Evolutionary conservation across 768 basidiomycete species (phyloP).

Genomic region (Scleroderma bovista): DNA sequence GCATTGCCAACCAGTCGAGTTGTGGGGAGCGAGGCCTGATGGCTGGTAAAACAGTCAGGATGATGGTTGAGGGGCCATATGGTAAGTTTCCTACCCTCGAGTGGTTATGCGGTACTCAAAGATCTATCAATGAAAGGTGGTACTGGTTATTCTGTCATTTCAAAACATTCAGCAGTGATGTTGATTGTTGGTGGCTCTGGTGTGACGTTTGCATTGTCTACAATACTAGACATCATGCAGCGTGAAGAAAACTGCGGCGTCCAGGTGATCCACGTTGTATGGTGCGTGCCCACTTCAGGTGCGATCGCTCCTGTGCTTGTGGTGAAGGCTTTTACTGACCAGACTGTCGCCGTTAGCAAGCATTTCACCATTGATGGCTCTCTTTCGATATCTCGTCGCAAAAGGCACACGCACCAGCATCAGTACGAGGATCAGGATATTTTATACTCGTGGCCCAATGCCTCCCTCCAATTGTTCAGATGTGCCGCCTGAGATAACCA

Average conservation of each 20-base stretch:
- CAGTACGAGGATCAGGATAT: too few species aligned
- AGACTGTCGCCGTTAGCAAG: too few species aligned
- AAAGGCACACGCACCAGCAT: too few species aligned
- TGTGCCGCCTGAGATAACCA: conserved; percentile 34
- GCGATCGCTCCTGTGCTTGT: neutral
- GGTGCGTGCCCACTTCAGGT: conserved; percentile 55
- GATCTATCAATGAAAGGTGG: too few species aligned
- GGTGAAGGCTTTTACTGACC: too few species aligned
- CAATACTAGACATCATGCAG: conserved; percentile 57
- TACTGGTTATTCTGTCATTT: conserved; percentile 14
- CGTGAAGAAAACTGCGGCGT: conserved; percentile 44
- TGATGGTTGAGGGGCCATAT: conserved; percentile 54
- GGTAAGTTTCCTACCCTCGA: conserved; percentile 32
- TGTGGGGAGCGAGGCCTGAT: conserved; percentile 26
- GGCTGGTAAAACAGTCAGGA: conserved; percentile 25
- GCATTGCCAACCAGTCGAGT: conserved; percentile 37
- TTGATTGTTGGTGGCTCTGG: conserved; percentile 74
- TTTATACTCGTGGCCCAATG: conserved; percentile 17
- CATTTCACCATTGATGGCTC: too few species aligned
- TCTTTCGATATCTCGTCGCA: too few species aligned
- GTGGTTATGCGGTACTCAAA: too few species aligned
- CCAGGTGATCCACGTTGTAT: conserved; percentile 60
- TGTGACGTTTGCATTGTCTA: conserved; percentile 61
- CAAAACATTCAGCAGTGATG: conserved; percentile 35
- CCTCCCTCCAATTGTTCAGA: conserved; percentile 39